Evolutionary conservation across 352 stramenopile genomes (phyloP), one percentile per base, ranked within the genome.

Genomic region (Paralagenidium karlingii): DNA sequence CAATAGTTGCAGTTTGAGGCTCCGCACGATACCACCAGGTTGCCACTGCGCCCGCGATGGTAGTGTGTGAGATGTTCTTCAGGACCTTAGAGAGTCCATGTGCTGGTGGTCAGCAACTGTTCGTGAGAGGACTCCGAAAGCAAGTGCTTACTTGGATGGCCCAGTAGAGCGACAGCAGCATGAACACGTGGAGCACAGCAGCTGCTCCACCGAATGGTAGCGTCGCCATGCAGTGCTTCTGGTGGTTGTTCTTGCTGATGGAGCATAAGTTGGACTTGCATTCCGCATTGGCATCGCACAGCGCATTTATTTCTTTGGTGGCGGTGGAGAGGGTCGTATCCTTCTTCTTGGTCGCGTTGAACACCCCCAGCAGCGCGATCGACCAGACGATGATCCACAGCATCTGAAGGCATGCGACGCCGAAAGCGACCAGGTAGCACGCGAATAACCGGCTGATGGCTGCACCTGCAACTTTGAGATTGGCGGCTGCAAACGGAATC

Each of bases 121-220:
- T n/a, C n/a, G n/a, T n/a, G n/a, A n/a, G n/a, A n/a, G n/a, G n/a
- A n/a, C n/a, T n/a, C n/a, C n/a, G n/a, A n/a, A n/a, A n/a, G n/a
- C n/a, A n/a, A n/a, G n/a, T n/a, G n/a, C n/a, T n/a, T n/a, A n/a
- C n/a, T 13, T 88, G 70, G 19, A 88, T 57, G 0, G 82, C 89
- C 94, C 94, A 98, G 68, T 96, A 96, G 40, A 96, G 96, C 42
- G 80, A 96, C 5, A 98, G 37, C n/a, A 95, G 51, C 41, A 96
- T 60, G 38, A 88, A 63, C 43, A 96, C 94, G 33, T n/a, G n/a
- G n/a, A n/a, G n/a, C n/a, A n/a, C n/a, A n/a, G n/a, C n/a, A n/a
- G n/a, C n/a, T n/a, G n/a, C n/a, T n/a, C n/a, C n/a, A n/a, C n/a
- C n/a, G n/a, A n/a, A n/a, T n/a, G n/a, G n/a, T n/a, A n/a, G n/a